These are phyloP conservation scores for Solanum arcanum DNA, from an alignment of 257 asterid genomes.

Conservation along the genomic window DNA sequence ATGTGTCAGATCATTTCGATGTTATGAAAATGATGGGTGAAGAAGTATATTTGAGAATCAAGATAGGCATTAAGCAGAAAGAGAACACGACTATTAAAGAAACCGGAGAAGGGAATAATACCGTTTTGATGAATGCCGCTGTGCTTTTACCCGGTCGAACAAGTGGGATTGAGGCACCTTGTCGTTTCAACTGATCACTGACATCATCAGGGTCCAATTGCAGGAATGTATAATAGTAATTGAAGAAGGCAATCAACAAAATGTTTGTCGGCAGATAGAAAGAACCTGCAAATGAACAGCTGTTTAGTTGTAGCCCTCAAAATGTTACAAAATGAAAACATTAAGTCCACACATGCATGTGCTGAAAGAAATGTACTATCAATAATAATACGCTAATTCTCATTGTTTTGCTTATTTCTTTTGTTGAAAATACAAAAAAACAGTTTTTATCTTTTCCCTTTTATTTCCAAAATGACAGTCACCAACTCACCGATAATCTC, in stretches of 20 bases:
- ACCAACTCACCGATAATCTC: neutral
- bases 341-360: neutral
- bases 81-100: neutral
- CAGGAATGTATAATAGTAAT: constrained; percentile 92
- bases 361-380: neutral
- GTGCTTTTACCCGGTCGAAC: constrained; percentile 97
- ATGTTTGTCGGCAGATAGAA: constrained; percentile 79
- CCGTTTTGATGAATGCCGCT: constrained; percentile 73
- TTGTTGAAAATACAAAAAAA: neutral
- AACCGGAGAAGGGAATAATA: constrained; percentile 8
- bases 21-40: neutral
- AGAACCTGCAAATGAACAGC: constrained; percentile 41
- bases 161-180: constrained; percentile 97
- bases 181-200: constrained; percentile 94
- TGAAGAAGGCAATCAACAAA: constrained; percentile 88
- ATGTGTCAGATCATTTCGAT: neutral
- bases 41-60: neutral
- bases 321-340: neutral
- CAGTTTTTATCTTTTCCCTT: neutral
- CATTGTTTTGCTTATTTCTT: neutral
- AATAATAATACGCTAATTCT: neutral
- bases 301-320: neutral
- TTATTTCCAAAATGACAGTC: neutral
- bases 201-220: constrained; percentile 98
- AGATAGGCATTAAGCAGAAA: neutral